Base-by-base conservation (phyloP, 2,329 filamentous ascomycete species). In the Tolypocladium ophioglossoides region DNA sequence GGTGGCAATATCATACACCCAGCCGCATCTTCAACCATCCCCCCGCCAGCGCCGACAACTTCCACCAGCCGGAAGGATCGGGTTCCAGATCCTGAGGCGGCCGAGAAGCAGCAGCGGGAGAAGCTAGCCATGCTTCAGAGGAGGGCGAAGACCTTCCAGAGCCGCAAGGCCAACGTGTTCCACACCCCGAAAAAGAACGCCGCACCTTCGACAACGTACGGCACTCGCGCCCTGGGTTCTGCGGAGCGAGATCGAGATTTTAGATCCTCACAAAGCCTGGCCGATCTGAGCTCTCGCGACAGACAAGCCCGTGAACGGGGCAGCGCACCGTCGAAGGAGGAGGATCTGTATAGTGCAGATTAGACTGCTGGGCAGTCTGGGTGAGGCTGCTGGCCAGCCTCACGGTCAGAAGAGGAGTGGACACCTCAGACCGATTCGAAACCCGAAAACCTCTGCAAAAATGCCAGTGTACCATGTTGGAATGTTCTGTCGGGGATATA, bases 1-100 rank as follows among this genome's bases (percentile, higher is more conserved):
- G 53, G 56, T 14, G 54, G 56, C 18, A 58, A 55, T 40, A 24
- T 27, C 37, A 37, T 47, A 14, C 32, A 50, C 12, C 46, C 50
- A 27, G 44, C 44, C 12, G 24, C 30, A 16, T 37, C 51, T 10
- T 30, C 50, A 20, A 12, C 18, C 3, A 20, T 34, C 6, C 14
- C 24, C 35, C 32, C 49, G 18, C 24, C 24, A 6, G 18, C 32
- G 22, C 41, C 53, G 30, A 48, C 40, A 14, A 48, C n/a, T 12
- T 20, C 49, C 41, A 24, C n/a, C 46, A 9, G 24, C 32, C 35
- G 12, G n/a, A 7, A 12, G 37, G 30, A 35, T 24, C 39, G 18
- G 37, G 47, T n/a, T 11, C n/a, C 4, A 20, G 32, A 34, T n/a
- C 30, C 52, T n/a, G 10, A n/a, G 34, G 11, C 38, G 10, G 44